phyloP scores from a whole-genome alignment of 306 rosid species.

The Alnus glutinosa region DNA sequence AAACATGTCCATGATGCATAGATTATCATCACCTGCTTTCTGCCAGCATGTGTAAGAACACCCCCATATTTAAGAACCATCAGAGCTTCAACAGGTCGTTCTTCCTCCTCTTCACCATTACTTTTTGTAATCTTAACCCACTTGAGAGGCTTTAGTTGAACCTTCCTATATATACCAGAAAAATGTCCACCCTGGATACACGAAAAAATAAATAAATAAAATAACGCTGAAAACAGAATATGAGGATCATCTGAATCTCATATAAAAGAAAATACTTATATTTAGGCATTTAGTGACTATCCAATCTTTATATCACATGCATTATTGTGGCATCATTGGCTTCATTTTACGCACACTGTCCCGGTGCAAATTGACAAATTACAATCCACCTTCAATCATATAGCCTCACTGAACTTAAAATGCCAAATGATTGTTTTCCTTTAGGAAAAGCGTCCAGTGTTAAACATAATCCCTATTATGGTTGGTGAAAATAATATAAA shows the following conservation, averaged over 20 bases:
- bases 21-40: slow-evolving; percentile 77
- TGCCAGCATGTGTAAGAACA: slow-evolving; percentile 98
- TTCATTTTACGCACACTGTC: background rate
- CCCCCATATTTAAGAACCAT: slow-evolving; percentile 99
- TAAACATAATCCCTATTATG: background rate
- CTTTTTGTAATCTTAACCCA: slow-evolving; percentile 77
- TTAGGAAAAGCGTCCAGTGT: background rate
- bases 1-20: background rate
- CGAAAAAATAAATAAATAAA: slow-evolving; percentile 5
- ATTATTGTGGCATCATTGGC: background rate
- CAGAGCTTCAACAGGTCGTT: slow-evolving; percentile 91
- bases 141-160: slow-evolving; percentile 91
- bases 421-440: background rate
- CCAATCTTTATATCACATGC: background rate
- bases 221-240: background rate
- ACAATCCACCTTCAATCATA: background rate
- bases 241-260: background rate
- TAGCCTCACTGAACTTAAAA: background rate
- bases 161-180: slow-evolving; percentile 96
- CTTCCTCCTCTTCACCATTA: slow-evolving; percentile 87
- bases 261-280: background rate
- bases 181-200: slow-evolving; percentile 88
- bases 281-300: background rate
- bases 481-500: background rate
- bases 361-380: background rate